phyloP scores from a whole-genome alignment of 2,329 filamentous ascomycete species.

The Trichoderma arundinaceum region DNA sequence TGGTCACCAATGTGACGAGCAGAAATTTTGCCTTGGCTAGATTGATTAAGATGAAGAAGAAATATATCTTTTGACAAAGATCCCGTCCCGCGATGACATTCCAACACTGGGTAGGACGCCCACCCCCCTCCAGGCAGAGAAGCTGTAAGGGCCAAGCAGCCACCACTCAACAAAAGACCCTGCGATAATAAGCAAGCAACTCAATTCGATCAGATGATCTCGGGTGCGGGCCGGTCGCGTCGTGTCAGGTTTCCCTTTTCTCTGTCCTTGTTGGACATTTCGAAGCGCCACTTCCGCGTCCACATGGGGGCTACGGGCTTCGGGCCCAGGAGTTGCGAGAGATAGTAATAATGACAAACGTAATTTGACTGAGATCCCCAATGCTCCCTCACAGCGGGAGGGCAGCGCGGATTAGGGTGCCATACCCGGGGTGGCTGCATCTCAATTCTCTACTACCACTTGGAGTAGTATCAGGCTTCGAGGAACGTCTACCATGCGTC shows the following conservation, averaged over 20 bases:
- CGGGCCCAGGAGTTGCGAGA: neutral
- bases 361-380: neutral
- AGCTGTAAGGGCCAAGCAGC: neutral
- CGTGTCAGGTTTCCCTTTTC: slow-evolving; percentile 20
- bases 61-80: neutral
- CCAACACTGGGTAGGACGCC: neutral
- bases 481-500: neutral
- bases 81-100: slow-evolving; percentile 5
- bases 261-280: neutral
- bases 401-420: neutral
- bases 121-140: neutral
- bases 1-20: slow-evolving; percentile 20
- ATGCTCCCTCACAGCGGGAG: neutral
- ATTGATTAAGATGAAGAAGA: neutral
- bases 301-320: slow-evolving; percentile 17
- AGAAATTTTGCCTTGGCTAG: neutral
- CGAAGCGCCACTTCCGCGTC: slow-evolving; percentile 24
- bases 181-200: slow-evolving; percentile 19
- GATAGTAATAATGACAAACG: slow-evolving; percentile 16
- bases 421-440: neutral
- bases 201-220: slow-evolving; percentile 29
- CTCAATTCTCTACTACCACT: neutral
- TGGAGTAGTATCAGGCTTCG: neutral
- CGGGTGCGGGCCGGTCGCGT: slow-evolving; percentile 27
- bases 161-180: neutral